phyloP scores from a whole-genome alignment of 805 yeast species.

The Kazachstania martiniae region DNA sequence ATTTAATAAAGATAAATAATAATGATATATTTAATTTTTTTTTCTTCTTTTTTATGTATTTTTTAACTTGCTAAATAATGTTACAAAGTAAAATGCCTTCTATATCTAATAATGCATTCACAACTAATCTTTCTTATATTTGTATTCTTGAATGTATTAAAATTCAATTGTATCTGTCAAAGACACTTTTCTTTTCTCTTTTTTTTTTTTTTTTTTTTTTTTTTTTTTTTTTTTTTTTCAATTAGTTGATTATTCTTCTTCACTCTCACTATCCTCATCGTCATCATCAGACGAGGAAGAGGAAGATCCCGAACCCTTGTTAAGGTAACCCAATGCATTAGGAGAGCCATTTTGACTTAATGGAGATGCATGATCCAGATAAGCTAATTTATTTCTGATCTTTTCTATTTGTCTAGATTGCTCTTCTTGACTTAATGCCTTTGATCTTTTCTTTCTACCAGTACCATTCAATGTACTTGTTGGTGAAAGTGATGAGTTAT shows the following conservation, averaged over 20 bases:
- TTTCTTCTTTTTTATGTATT: background rate
- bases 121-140: too few relatives aligned
- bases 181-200: too few relatives aligned
- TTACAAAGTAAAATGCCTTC: constrained; percentile 10
- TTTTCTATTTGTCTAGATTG: constrained; percentile 57
- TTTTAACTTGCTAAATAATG: constrained; percentile 4
- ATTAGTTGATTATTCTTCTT: constrained; percentile 15
- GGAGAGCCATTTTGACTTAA: constrained; percentile 33
- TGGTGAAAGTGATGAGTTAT: constrained; percentile 18
- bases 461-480: constrained; percentile 12
- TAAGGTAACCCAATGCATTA: constrained; percentile 16
- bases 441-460: constrained; percentile 37
- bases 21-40: background rate
- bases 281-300: constrained; percentile 31
- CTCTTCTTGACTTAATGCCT: constrained; percentile 54
- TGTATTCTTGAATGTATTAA: too few relatives aligned
- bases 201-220: constrained; percentile 1
- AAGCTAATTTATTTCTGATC: constrained; percentile 64
- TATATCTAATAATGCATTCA: constrained; percentile 1
- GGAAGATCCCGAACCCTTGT: constrained; percentile 6
- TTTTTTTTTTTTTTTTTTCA: background rate
- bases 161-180: too few relatives aligned
- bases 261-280: constrained; percentile 57
- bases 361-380: constrained; percentile 47
- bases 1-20: too few relatives aligned